Evolutionary conservation across 805 yeast genomes (phyloP).

Genomic region (Kuraishia piskuri): DNA sequence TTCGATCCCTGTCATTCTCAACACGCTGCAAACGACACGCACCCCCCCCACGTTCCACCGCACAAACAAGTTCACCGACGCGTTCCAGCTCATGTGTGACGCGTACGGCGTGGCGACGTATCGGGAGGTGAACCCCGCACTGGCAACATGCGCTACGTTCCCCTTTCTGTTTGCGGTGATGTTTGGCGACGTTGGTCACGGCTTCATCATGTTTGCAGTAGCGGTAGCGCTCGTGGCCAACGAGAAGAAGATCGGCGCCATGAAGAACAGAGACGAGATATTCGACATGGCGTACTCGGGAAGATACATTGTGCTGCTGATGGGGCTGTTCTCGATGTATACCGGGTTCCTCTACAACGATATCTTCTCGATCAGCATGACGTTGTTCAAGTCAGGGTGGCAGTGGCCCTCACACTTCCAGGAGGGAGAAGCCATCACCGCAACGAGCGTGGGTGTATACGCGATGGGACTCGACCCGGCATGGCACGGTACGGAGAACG

Average conservation of each 20-base stretch:
- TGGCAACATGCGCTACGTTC: constrained; percentile 66
- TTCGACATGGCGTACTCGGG: constrained; percentile 73
- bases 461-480: constrained; percentile 61
- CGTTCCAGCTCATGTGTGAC: constrained; percentile 63
- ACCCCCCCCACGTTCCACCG: constrained; percentile 68
- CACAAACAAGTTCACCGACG: constrained; percentile 60
- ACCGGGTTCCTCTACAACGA: constrained; percentile 71
- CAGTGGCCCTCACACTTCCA: constrained; percentile 48
- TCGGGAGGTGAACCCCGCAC: constrained; percentile 68
- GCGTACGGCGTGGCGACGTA: constrained; percentile 76
- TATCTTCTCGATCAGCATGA: constrained; percentile 61
- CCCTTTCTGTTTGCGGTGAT: constrained; percentile 79
- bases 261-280: constrained; percentile 58
- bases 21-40: constrained; percentile 54
- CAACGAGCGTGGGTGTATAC: constrained; percentile 42
- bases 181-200: constrained; percentile 82
- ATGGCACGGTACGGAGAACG: constrained; percentile 79
- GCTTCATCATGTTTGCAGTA: constrained; percentile 50
- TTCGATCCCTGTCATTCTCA: constrained; percentile 29
- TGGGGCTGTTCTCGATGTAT: constrained; percentile 69
- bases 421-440: constrained; percentile 39
- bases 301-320: constrained; percentile 55
- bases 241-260: constrained; percentile 41
- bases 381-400: constrained; percentile 66
- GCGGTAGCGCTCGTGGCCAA: constrained; percentile 46